Conservation (phyloP, 169 alveolate species). For the Cryptosporidium xiaoi region DNA sequence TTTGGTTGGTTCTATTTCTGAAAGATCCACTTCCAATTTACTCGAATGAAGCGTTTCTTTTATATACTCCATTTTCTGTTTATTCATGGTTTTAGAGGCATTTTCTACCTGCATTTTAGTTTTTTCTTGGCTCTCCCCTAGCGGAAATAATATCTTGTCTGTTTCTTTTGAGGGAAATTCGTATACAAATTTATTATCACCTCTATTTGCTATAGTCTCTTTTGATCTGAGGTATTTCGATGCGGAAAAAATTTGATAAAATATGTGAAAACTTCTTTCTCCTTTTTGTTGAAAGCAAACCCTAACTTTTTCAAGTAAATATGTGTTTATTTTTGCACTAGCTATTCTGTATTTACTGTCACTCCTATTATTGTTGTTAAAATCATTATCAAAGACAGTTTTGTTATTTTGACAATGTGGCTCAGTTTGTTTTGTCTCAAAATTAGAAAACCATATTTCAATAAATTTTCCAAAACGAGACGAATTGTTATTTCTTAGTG, state of each 20-base stretch:
- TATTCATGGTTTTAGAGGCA: background rate
- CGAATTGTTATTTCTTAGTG: slow-evolving; percentile 95
- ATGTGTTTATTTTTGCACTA: slow-evolving; percentile 95
- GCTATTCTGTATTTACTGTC: background rate
- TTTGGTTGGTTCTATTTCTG: slow-evolving; percentile 59
- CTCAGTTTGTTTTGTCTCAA: slow-evolving; percentile 64
- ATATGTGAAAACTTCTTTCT: slow-evolving; percentile 97
- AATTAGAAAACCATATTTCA: slow-evolving; percentile 91
- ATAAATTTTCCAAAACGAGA: slow-evolving; percentile 98
- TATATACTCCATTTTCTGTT: background rate
- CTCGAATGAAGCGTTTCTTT: slow-evolving; percentile 20
- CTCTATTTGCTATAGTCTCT: background rate
- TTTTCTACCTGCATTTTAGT: background rate
- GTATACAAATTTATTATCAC: background rate
- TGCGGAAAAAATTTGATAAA: slow-evolving; percentile 94
- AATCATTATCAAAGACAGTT: no score
- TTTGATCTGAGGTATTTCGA: slow-evolving; percentile 73
- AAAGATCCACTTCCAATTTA: slow-evolving; percentile 49
- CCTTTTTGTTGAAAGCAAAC: slow-evolving; percentile 93
- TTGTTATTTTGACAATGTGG: background rate
- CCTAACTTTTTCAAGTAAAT: slow-evolving; percentile 96
- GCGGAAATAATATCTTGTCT: slow-evolving; percentile 13
- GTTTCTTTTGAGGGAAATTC: slow-evolving; percentile 47
- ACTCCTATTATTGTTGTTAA: background rate
- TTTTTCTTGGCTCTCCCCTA: no score